phyloP scores from a whole-genome alignment of 768 basidiomycete genomes.

The Epithele typhae region DNA sequence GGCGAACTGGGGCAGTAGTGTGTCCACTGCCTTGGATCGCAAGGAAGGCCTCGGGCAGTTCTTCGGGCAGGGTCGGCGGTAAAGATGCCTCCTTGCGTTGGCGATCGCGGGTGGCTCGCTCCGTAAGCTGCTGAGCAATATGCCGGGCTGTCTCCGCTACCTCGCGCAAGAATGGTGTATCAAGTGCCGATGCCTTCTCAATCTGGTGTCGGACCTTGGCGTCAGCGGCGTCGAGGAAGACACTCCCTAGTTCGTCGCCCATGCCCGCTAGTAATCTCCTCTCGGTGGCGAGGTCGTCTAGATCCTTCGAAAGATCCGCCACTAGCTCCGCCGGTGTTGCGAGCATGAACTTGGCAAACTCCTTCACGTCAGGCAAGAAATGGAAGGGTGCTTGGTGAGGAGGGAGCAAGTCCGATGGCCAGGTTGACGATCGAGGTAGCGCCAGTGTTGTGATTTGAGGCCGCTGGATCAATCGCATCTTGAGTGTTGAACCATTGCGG shows the following conservation, averaged over 20 bases:
- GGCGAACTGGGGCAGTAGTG: background rate
- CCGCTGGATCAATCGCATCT: constrained; percentile 87
- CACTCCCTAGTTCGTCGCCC: constrained; percentile 71
- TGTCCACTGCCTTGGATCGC: constrained; percentile 32
- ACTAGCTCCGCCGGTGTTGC: constrained; percentile 85
- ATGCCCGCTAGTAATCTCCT: constrained; percentile 57
- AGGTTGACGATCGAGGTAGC: constrained; percentile 84
- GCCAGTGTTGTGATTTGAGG: constrained; percentile 95
- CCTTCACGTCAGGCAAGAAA: constrained; percentile 88
- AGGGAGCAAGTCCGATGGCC: constrained; percentile 90
- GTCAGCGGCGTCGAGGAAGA: constrained; percentile 78
- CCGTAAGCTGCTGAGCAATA: constrained; percentile 51
- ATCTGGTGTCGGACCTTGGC: constrained; percentile 76
- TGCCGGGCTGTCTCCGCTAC: constrained; percentile 61
- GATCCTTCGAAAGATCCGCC: constrained; percentile 64
- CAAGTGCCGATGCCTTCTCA: constrained; percentile 71
- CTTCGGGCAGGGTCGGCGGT: constrained; percentile 20
- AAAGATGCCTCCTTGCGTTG: constrained; percentile 21
- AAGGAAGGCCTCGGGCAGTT: constrained; percentile 59
- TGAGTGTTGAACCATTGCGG: constrained; percentile 54
- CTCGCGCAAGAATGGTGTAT: constrained; percentile 58
- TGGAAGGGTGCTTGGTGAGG: constrained; percentile 94
- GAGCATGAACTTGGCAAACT: constrained; percentile 93
- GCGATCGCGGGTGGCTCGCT: constrained; percentile 29
- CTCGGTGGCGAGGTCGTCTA: constrained; percentile 70